Evolutionary conservation across 306 rosid species (phyloP).

Genomic region (Dryas octopetala): DNA sequence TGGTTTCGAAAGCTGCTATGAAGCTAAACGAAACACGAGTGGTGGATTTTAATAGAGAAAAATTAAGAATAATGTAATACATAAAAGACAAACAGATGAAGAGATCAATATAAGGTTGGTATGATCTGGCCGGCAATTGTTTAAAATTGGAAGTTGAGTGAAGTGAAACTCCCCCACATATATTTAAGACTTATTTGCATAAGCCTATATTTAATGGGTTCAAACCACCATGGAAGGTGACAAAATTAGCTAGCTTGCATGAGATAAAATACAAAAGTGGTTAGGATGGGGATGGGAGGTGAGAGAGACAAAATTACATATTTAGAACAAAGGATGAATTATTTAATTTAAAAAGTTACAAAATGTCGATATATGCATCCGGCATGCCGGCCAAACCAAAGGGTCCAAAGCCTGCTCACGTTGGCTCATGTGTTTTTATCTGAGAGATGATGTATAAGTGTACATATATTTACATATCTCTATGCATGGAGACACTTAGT

Average conservation of each 20-base stretch:
- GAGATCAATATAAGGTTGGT: constrained; percentile 27
- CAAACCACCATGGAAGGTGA: constrained; percentile 1
- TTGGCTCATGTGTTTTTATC: background rate
- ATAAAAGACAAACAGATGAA: constrained; percentile 40
- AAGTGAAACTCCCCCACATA: constrained; percentile 23
- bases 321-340: background rate
- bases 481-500: too few relatives aligned
- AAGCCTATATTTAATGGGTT: background rate
- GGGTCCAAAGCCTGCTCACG: too few relatives aligned
- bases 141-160: constrained; percentile 27
- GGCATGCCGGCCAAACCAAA: background rate
- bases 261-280: too few relatives aligned
- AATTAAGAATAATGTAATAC: constrained; percentile 29
- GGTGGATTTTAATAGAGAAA: constrained; percentile 20
- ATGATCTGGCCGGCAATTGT: constrained; percentile 49
- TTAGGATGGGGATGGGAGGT: background rate
- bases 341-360: background rate
- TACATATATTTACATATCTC: too few relatives aligned
- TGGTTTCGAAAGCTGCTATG: constrained; percentile 24
- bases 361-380: background rate
- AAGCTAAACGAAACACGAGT: constrained; percentile 16
- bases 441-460: background rate
- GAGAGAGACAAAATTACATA: background rate
- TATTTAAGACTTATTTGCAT: background rate
- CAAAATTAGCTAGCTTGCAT: constrained; percentile 1